Conservation (phyloP, 2,329 filamentous ascomycete species). For the Metarhizium guizhouense region DNA sequence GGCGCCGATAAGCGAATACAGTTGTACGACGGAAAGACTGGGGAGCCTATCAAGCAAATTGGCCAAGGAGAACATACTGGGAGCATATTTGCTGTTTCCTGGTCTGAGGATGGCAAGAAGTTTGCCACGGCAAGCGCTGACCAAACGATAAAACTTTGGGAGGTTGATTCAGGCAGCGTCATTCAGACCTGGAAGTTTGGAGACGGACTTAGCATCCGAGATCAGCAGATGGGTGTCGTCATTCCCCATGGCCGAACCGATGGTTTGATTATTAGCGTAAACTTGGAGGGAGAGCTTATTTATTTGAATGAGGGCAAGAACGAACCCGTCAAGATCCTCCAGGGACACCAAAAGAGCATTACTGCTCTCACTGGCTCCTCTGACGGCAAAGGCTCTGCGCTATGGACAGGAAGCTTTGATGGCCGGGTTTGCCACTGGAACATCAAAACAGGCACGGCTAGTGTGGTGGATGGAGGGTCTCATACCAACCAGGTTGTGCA, state of each 20-base stretch:
- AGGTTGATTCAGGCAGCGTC: slow-evolving; percentile 68
- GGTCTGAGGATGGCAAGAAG: slow-evolving; percentile 76
- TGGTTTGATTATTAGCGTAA: slow-evolving; percentile 81
- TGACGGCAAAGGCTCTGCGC: slow-evolving; percentile 48
- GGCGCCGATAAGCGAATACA: slow-evolving; percentile 90
- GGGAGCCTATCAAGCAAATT: slow-evolving; percentile 69
- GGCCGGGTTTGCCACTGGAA: slow-evolving; percentile 84
- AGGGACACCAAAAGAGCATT: slow-evolving; percentile 87
- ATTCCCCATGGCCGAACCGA: slow-evolving; percentile 78
- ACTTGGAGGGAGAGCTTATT: slow-evolving; percentile 79
- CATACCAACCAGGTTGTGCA: slow-evolving; percentile 83
- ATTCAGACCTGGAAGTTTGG: slow-evolving; percentile 81
- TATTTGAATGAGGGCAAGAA: slow-evolving; percentile 69
- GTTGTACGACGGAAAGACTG: slow-evolving; percentile 93
- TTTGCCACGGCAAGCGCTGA: slow-evolving; percentile 91
- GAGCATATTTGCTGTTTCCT: slow-evolving; percentile 86
- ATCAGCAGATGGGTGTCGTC: slow-evolving; percentile 93
- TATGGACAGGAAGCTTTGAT: slow-evolving; percentile 90
- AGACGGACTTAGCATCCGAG: slow-evolving; percentile 62
- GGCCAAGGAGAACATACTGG: slow-evolving; percentile 81
- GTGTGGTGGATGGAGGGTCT: slow-evolving; percentile 65
- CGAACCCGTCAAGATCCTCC: slow-evolving; percentile 61
- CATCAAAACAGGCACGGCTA: slow-evolving; percentile 56
- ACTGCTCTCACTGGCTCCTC: slow-evolving; percentile 53
- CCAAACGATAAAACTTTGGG: slow-evolving; percentile 92